These are phyloP conservation scores for Peniophora sp. DNA, from an alignment of 1,284 basidiomycete species.

Conservation along the genomic window DNA sequence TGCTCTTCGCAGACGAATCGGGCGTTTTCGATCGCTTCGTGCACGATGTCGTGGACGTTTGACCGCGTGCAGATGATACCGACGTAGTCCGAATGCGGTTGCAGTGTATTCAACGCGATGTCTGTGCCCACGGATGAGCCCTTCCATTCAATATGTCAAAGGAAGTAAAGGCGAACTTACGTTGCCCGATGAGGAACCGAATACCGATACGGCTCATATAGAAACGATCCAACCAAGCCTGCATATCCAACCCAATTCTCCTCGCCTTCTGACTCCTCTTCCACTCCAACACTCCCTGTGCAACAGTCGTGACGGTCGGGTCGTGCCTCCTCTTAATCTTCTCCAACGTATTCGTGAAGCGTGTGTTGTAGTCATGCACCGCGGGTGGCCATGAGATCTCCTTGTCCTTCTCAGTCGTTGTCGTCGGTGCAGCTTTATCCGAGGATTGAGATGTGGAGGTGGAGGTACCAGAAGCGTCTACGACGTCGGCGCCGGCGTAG, in stretches of 20 bases:
- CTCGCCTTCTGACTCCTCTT: slow-evolving; percentile 53
- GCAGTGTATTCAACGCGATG: slow-evolving; percentile 86
- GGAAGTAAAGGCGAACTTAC: slow-evolving; percentile 26
- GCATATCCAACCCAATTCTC: slow-evolving; percentile 82
- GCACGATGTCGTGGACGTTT: slow-evolving; percentile 94
- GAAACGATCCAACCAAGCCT: slow-evolving; percentile 95
- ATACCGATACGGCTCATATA: slow-evolving; percentile 98
- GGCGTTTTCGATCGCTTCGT: slow-evolving; percentile 98
- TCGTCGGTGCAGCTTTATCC: no score
- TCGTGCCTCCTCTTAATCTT: slow-evolving; percentile 94
- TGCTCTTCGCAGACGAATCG: slow-evolving; percentile 98
- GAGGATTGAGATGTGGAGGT: no score
- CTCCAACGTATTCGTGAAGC: slow-evolving; percentile 85
- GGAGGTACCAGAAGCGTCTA: no score
- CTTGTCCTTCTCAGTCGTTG: slow-evolving; percentile 25
- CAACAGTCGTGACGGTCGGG: slow-evolving; percentile 95
- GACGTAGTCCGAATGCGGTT: slow-evolving; percentile 87
- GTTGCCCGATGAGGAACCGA: slow-evolving; percentile 91
- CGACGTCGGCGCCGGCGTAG: neutral
- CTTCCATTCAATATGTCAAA: neutral
- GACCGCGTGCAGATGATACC: slow-evolving; percentile 98
- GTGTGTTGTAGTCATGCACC: slow-evolving; percentile 88
- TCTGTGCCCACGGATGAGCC: slow-evolving; percentile 38
- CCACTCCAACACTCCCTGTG: slow-evolving; percentile 84
- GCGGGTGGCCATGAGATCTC: slow-evolving; percentile 84